Evolutionary conservation across 192 early-diverging fungal species (phyloP).

Genomic region (Coemansia biformis): DNA sequence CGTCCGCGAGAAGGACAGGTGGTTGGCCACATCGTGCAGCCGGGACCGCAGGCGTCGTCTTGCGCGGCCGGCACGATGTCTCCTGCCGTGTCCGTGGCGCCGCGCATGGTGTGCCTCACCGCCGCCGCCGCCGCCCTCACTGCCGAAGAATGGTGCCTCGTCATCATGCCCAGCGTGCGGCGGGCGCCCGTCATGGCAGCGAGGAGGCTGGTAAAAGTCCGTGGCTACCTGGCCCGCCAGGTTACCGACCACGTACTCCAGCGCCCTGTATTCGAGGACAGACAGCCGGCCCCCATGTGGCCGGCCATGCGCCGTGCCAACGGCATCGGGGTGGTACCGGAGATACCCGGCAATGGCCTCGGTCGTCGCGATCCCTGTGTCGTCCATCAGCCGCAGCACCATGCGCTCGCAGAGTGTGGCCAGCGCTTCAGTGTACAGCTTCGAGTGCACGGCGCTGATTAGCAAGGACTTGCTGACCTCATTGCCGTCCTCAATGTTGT

Average conservation of each 20-base stretch:
- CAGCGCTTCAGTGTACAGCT: slow-evolving; percentile 43
- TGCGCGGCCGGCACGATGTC: too few species aligned
- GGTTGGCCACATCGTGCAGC: too few species aligned
- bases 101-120: too few species aligned
- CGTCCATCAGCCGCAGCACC: slow-evolving; percentile 20
- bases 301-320: background rate
- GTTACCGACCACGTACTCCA: slow-evolving; percentile 24
- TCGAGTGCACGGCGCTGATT: slow-evolving; percentile 43
- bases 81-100: too few species aligned
- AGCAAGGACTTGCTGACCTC: slow-evolving; percentile 38
- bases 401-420: slow-evolving; percentile 35
- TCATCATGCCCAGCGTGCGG: too few species aligned
- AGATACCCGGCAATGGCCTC: slow-evolving; percentile 19
- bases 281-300: slow-evolving; percentile 23
- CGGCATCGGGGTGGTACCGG: slow-evolving; percentile 7
- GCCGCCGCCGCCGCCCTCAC: too few species aligned
- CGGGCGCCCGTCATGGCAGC: too few species aligned
- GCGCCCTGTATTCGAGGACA: slow-evolving; percentile 33
- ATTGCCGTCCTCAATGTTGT: slow-evolving; percentile 12
- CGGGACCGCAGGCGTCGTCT: too few species aligned
- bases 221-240: slow-evolving; percentile 1
- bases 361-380: slow-evolving; percentile 4
- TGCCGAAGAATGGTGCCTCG: too few species aligned
- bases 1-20: too few species aligned
- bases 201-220: background rate